Evolutionary conservation across 2,329 filamentous ascomycete species (phyloP).

Genomic region (Chalara sp.): DNA sequence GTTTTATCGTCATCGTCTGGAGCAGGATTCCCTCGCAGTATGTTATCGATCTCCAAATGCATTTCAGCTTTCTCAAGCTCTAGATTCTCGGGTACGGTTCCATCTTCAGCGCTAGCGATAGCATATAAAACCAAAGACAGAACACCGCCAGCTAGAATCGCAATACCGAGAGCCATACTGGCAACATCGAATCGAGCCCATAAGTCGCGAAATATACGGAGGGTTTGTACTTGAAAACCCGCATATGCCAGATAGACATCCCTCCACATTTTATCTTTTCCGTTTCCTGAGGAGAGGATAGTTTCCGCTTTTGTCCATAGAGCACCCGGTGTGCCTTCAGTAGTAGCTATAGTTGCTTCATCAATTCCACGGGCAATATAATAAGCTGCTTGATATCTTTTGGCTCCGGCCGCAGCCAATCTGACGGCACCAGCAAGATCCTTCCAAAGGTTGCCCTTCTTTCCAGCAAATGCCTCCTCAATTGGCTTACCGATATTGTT

Average conservation of each 20-base stretch:
- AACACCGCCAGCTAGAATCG: constrained; percentile 62
- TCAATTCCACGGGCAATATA: constrained; percentile 64
- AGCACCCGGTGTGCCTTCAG: constrained; percentile 44
- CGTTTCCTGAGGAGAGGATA: constrained; percentile 17
- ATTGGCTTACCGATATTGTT: constrained; percentile 93
- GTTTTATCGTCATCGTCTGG: constrained; percentile 18
- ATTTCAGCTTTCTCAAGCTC: constrained; percentile 55
- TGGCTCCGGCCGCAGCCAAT: constrained; percentile 76
- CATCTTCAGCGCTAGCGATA: constrained; percentile 47
- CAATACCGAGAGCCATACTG: constrained; percentile 77
- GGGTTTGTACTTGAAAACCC: constrained; percentile 70
- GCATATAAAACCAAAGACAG: constrained; percentile 68
- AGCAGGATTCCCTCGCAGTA: constrained; percentile 16
- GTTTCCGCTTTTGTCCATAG: constrained; percentile 50
- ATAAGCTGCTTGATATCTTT: constrained; percentile 83
- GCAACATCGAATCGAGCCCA: constrained; percentile 91
- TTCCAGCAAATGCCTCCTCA: constrained; percentile 81
- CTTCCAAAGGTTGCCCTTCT: constrained; percentile 61
- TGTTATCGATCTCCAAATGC: constrained; percentile 43
- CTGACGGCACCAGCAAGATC: constrained; percentile 73
- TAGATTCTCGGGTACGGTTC: constrained; percentile 46
- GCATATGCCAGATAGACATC: constrained; percentile 53
- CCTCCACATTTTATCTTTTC: constrained; percentile 34
- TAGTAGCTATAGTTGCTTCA: constrained; percentile 47
- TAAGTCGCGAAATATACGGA: constrained; percentile 71